phyloP scores from a whole-genome alignment of 1,139 yeast genomes.

The Saccharomyces pastorianus region DNA sequence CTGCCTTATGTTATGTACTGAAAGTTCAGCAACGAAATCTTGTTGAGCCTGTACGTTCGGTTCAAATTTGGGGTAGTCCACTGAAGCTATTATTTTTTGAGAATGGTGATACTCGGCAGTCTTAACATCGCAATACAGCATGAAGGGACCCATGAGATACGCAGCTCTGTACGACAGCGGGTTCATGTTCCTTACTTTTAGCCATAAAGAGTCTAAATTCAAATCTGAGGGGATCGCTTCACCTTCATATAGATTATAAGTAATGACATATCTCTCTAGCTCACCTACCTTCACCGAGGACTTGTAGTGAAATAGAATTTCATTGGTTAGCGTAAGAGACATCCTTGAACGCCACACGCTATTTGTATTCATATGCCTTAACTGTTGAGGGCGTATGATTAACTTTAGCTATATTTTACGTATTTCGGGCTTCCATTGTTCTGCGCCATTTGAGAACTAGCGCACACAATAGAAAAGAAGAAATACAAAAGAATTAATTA shows the following conservation, averaged over 20 bases:
- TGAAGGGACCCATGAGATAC: conserved; percentile 78
- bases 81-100: conserved; percentile 51
- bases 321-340: conserved; percentile 4
- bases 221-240: conserved; percentile 18
- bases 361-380: background rate
- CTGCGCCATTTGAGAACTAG: background rate
- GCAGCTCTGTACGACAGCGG: conserved; percentile 77
- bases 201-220: conserved; percentile 38
- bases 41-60: conserved; percentile 67
- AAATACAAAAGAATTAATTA: background rate
- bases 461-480: background rate
- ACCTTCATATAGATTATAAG: conserved; percentile 36
- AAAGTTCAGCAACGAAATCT: conserved; percentile 45
- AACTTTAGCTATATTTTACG: background rate
- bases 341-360: background rate
- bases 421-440: background rate
- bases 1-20: conserved; percentile 37
- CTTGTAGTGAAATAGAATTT: conserved; percentile 34
- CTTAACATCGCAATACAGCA: conserved; percentile 75
- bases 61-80: conserved; percentile 68
- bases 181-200: conserved; percentile 68
- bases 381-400: background rate
- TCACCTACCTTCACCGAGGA: conserved; percentile 48
- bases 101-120: conserved; percentile 55
- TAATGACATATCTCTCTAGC: conserved; percentile 41